Evolutionary conservation across 768 basidiomycete genomes (phyloP).

Genomic region (Leccinellum albellum): DNA sequence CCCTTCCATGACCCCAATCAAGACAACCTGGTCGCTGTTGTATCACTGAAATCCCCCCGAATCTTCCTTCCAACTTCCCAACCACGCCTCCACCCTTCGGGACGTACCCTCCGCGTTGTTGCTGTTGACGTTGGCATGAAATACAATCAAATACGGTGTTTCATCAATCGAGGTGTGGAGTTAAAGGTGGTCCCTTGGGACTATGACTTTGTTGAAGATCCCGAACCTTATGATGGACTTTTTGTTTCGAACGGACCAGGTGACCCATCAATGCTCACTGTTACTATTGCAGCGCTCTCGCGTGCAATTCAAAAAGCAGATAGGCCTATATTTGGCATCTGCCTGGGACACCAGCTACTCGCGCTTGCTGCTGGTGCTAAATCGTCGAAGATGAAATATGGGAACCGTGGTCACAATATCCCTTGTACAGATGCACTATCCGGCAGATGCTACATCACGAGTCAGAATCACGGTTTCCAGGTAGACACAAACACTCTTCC

Average conservation of each 20-base stretch:
- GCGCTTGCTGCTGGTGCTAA: constrained; percentile 91
- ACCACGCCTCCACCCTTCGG: constrained; percentile 70
- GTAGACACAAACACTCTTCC: constrained; percentile 81
- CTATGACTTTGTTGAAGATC: constrained; percentile 80
- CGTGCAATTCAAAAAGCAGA: constrained; percentile 68
- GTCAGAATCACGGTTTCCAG: constrained; percentile 98
- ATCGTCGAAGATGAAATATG: constrained; percentile 99
- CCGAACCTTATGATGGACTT: constrained; percentile 85
- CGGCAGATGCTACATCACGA: constrained; percentile 97
- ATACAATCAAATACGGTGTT: constrained; percentile 98
- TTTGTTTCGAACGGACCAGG: constrained; percentile 99
- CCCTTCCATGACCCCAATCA: constrained; percentile 87
- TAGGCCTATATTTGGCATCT: constrained; percentile 95
- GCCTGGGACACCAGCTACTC: constrained; percentile 95
- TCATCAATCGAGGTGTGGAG: constrained; percentile 86
- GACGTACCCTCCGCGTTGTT: constrained; percentile 76
- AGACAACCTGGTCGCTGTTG: constrained; percentile 85
- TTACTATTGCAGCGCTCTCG: constrained; percentile 66
- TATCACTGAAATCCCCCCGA: constrained; percentile 69
- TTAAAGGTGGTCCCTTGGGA: constrained; percentile 98
- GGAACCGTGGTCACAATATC: constrained; percentile 98
- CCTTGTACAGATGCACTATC: constrained; percentile 93
- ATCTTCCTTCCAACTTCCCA: constrained; percentile 58
- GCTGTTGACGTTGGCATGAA: constrained; percentile 99
- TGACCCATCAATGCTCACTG: constrained; percentile 80